Base-by-base conservation (phyloP, 108 stramenopile species). In the Skeletonema grethae region DNA sequence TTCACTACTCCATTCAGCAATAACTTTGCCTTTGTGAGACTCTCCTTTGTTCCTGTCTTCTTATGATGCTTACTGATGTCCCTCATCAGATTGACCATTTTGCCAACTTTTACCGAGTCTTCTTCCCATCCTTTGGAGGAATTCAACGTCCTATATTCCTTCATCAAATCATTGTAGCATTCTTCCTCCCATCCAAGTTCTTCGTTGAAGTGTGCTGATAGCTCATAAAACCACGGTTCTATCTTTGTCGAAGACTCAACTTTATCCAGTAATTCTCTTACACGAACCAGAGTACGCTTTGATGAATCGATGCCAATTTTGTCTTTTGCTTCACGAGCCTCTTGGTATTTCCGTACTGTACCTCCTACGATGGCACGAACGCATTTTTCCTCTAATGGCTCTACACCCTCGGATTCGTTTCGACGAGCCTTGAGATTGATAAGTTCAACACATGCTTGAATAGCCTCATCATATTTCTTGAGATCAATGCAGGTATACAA, bases 401-500 rank as follows among this genome's bases (percentile, higher is more conserved):
- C 90, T 18, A 91, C 71, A 1, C 79, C 80, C 65, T 88, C 80
- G 3, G 84, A 73, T 18, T 60, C 56, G 45, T 76, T 79, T 25
- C 71, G 82, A 12, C 80, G 67, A 6, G 67, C 59, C 41, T 79
- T 85, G 30, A 92, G 79, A 63, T 86, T 85, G 34, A 95, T 71
- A 12, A 95, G 61, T 68, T 86, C 73, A 56, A 65, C 65, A 60
- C 90, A 90, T 25, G 94, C 88, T 76, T 95, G 94, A 5, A 92
- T 79, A 22, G 94, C 94, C 75, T 95, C 94, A 58, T 95, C 91
- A 36, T 79, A 92, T 65, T 90, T 95, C 66, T 85, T 72, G 53
- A 95, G 64, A 77, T 95, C 94, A 11, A 95, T 88, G 77, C 90
- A 92, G 2, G 82, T 80, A 70, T 92, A 91, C 2, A 95, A 77